Evolutionary conservation across 2,329 filamentous ascomycete genomes (phyloP).

Genomic region (Dryadomyces quercus-mongolicae): DNA sequence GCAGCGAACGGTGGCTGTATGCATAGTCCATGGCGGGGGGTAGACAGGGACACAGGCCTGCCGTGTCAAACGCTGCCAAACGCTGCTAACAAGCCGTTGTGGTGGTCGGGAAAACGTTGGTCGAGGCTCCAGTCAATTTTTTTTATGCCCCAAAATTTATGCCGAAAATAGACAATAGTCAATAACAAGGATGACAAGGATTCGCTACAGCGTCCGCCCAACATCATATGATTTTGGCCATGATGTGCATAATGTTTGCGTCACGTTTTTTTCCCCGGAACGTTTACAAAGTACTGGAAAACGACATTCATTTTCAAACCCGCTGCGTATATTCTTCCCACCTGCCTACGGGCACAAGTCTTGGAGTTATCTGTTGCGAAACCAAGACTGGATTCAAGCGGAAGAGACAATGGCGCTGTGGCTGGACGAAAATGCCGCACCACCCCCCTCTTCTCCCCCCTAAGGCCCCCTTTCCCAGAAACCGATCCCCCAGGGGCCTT

Average conservation of each 20-base stretch:
- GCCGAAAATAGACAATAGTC: background rate
- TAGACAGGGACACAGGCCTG: background rate
- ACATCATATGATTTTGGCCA: too few relatives aligned
- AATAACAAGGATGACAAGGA: background rate
- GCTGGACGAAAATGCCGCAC: background rate
- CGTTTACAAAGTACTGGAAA: background rate
- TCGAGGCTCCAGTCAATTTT: too few relatives aligned
- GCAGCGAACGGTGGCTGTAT: constrained; percentile 26
- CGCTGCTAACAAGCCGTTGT: too few relatives aligned
- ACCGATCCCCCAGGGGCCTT: constrained; percentile 3
- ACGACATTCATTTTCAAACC: background rate
- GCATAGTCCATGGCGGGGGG: constrained; percentile 22
- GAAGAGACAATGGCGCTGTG: background rate
- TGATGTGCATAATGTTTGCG: too few relatives aligned
- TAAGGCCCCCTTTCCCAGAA: constrained; percentile 1
- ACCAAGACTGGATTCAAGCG: constrained; percentile 4
- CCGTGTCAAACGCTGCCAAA: too few relatives aligned
- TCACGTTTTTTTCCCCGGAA: background rate
- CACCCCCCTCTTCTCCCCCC: background rate
- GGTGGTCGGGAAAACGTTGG: too few relatives aligned
- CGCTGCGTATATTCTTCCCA: constrained; percentile 9
- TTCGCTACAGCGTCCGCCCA: background rate
- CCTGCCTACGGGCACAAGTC: background rate
- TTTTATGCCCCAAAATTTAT: background rate
- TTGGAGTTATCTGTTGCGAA: constrained; percentile 4